phyloP scores from a whole-genome alignment of 202 grass and related monocot species.

The Musa balbisiana region DNA sequence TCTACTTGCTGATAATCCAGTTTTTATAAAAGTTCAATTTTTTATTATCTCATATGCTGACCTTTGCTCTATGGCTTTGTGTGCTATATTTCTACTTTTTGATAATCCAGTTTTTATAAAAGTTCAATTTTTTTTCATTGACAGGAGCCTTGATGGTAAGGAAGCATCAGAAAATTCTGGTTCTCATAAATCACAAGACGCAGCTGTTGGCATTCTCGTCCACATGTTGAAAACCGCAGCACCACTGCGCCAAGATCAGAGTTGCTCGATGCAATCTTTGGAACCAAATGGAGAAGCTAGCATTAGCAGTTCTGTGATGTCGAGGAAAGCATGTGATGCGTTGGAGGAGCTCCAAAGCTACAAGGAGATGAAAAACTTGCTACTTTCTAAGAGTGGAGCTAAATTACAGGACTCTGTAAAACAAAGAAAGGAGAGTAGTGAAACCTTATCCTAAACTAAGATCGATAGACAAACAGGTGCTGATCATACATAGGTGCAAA shows the following conservation, averaged over 20 bases:
- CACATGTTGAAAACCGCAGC: constrained; percentile 54
- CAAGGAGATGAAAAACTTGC: constrained; percentile 54
- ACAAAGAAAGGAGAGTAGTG: neutral
- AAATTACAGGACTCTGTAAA: constrained; percentile 19
- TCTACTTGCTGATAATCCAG: neutral
- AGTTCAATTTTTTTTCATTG: constrained; percentile 1
- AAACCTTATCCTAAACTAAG: neutral
- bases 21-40: neutral
- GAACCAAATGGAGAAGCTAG: constrained; percentile 33
- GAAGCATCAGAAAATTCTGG: constrained; percentile 42
- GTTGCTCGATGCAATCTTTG: constrained; percentile 45
- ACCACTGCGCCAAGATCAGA: constrained; percentile 47
- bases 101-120: neutral
- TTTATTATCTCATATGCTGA: neutral
- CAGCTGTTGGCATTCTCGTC: constrained; percentile 63
- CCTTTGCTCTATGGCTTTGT: neutral
- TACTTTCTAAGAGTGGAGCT: constrained; percentile 44
- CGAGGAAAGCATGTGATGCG: constrained; percentile 58
- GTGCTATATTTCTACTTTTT: neutral
- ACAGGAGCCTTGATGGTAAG: constrained; percentile 63
- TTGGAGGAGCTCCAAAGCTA: constrained; percentile 60
- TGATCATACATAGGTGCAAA: neutral
- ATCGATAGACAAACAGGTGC: neutral
- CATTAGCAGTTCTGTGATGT: constrained; percentile 39
- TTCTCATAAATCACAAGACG: constrained; percentile 79